Conservation (phyloP, 257 asterid genomes). For the Henckelia pumila region DNA sequence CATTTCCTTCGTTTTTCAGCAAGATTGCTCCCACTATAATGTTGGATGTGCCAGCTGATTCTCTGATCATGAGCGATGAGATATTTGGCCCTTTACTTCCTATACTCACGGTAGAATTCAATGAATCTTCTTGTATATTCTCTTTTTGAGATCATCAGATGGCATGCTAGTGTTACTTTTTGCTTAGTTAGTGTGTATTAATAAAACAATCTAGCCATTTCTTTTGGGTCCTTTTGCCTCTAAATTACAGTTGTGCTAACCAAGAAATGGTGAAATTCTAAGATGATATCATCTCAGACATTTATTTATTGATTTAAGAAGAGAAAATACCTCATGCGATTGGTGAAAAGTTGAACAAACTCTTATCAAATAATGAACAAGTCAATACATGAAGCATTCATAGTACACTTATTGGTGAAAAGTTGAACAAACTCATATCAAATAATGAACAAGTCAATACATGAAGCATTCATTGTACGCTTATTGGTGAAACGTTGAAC, state of each 20-base stretch:
- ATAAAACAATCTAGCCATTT: neutral
- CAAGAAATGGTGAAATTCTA: neutral
- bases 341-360: neutral
- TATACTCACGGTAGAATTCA: constrained; percentile 60
- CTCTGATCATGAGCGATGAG: constrained; percentile 80
- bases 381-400: neutral
- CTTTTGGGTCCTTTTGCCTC: neutral
- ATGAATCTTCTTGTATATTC: neutral
- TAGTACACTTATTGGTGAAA: too few relatives aligned
- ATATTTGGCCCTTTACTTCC: constrained; percentile 92
- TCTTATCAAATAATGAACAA: neutral
- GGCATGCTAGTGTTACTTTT: neutral
- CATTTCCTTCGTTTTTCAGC: constrained; percentile 41
- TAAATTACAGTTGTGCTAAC: neutral
- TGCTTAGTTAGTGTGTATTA: neutral
- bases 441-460: neutral
- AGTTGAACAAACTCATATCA: neutral
- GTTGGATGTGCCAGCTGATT: constrained; percentile 72
- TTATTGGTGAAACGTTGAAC: neutral
- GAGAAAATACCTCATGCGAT: neutral
- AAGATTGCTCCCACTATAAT: constrained; percentile 78
- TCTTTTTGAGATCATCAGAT: neutral
- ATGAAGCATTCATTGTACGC: too few relatives aligned
- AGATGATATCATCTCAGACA: neutral
- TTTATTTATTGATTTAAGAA: neutral